Percentiles rank a stretch among this genome's conserved stretches.
Conservation (phyloP, 1,139 yeast genomes). For the Wickerhamiella infanticola region DNA sequence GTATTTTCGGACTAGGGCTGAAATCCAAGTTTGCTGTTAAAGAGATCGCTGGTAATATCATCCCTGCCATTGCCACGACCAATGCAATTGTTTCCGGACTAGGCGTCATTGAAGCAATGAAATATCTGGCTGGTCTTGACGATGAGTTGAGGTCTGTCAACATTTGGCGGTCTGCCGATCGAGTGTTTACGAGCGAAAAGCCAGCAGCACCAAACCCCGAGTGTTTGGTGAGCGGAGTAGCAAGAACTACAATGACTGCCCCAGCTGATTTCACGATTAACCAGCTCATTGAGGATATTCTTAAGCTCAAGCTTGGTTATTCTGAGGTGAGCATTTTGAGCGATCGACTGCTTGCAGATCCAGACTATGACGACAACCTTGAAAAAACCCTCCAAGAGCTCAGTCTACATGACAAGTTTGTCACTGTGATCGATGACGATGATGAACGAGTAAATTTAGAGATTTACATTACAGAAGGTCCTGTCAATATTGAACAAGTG, state of each 20-base stretch:
- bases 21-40: conserved; percentile 79
- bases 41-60: conserved; percentile 92
- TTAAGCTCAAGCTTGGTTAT: conserved; percentile 38
- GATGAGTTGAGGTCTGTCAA: conserved; percentile 33
- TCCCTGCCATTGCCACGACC: conserved; percentile 97
- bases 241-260: conserved; percentile 35
- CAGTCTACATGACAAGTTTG: conserved; percentile 37
- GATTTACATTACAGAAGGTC: conserved; percentile 32
- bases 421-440: conserved; percentile 64
- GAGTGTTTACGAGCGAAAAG: conserved; percentile 50
- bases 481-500: conserved; percentile 6
- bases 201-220: conserved; percentile 45
- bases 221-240: conserved; percentile 62
- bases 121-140: conserved; percentile 28
- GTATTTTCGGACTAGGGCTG: conserved; percentile 52
- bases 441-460: conserved; percentile 47
- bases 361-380: conserved; percentile 73
- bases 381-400: conserved; percentile 36
- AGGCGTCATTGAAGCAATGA: conserved; percentile 56
- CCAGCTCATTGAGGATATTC: conserved; percentile 31
- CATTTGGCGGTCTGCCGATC: conserved; percentile 52
- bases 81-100: conserved; percentile 91
- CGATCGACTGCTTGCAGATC: conserved; percentile 59
- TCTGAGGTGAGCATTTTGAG: conserved; percentile 49
- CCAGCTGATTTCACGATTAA: conserved; percentile 22